Percentiles rank a stretch among this genome's conserved stretches.
These are phyloP conservation scores for Cercospora zeina DNA, from an alignment of 2,329 filamentous ascomycete species.

Conservation along the genomic window DNA sequence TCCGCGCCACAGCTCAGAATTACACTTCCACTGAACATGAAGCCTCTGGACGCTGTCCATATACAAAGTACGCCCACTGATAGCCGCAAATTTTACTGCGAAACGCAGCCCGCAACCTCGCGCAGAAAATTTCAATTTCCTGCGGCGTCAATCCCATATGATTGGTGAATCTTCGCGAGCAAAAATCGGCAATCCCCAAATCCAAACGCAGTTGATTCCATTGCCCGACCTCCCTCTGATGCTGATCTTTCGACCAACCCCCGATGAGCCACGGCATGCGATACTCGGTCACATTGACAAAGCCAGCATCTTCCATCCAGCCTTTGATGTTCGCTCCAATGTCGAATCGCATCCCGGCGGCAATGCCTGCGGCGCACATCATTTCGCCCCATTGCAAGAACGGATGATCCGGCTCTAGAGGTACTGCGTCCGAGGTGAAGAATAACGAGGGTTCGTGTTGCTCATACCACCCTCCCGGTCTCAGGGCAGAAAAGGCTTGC, in stretches of 20 bases:
- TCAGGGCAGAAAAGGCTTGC: conserved; percentile 27
- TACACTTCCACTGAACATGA: too few species aligned
- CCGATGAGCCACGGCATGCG: conserved; percentile 30
- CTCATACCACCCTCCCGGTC: conserved; percentile 32
- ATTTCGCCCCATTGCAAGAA: conserved; percentile 28
- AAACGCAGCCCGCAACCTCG: conserved; percentile 18
- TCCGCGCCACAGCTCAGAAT: neutral
- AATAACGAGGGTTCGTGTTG: conserved; percentile 24
- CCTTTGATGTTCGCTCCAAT: conserved; percentile 27
- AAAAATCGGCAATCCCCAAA: conserved; percentile 24
- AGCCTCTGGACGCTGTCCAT: conserved; percentile 17
- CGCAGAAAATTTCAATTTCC: conserved; percentile 26
- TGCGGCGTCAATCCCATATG: conserved; percentile 17
- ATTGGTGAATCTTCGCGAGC: conserved; percentile 23
- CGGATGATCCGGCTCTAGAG: conserved; percentile 21
- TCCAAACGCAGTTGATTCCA: conserved; percentile 26
- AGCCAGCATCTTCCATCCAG: conserved; percentile 32
- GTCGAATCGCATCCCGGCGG: conserved; percentile 25
- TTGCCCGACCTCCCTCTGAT: conserved; percentile 25
- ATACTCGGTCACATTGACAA: conserved; percentile 31
- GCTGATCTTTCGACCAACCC: conserved; percentile 33
- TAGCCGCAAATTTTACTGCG: conserved; percentile 21
- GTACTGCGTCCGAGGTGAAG: conserved; percentile 27
- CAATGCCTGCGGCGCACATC: conserved; percentile 27
- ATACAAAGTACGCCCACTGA: conserved; percentile 27